Conservation (phyloP, 1,284 basidiomycete species). For the Rhizoctonia solani region DNA sequence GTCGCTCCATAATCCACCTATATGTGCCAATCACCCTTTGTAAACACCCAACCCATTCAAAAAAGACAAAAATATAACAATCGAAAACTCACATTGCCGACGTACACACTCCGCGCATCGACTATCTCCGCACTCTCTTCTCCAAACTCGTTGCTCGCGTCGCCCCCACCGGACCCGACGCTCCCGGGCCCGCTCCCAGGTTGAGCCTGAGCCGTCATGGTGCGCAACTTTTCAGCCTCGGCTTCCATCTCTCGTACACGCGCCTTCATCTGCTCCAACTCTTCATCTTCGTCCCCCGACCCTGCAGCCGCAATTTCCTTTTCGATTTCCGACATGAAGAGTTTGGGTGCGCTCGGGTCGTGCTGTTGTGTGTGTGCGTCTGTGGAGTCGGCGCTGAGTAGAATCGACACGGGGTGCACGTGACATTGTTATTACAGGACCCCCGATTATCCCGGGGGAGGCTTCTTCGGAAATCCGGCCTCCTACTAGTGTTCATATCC, state of each 20-base stretch:
- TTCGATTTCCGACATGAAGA: conserved; percentile 19
- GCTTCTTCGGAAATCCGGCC: not conserved
- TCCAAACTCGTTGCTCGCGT: conserved; percentile 41
- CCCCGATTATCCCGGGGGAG: not conserved
- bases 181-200: not conserved
- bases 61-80: too few species aligned
- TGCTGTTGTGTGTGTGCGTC: too few species aligned
- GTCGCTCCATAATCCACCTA: conserved; percentile 98
- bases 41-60: too few species aligned
- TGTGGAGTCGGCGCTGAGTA: too few species aligned
- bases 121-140: conserved; percentile 62
- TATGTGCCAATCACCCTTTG: conserved; percentile 46
- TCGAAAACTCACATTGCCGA: conserved; percentile 89
- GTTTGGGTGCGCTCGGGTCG: too few species aligned
- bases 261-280: conserved; percentile 36
- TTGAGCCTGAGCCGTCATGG: conserved; percentile 38
- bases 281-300: conserved; percentile 27
- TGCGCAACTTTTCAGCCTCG: conserved; percentile 33
- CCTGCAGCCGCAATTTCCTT: not conserved
- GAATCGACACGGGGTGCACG: too few species aligned
- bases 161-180: not conserved
- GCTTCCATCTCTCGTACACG: conserved; percentile 36
- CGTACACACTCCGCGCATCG: conserved; percentile 89
- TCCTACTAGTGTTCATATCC: not conserved
- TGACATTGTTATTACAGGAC: not conserved